Conservation (phyloP, 805 yeast species). For the Barnettozyma botsteinii region DNA sequence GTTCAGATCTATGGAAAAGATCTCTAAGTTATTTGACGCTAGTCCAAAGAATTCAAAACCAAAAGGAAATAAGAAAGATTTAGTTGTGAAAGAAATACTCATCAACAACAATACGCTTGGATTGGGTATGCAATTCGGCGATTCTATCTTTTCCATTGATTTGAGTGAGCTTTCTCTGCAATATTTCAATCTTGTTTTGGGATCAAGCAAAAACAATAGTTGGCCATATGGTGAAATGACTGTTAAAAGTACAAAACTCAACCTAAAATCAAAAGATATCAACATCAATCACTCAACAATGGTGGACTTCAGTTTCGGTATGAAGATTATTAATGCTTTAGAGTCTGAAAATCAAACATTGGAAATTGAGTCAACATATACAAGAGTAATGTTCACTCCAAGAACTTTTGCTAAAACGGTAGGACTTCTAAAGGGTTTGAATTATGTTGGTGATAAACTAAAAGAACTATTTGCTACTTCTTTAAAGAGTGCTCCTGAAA, state of each 20-base stretch:
- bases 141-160: constrained; percentile 6
- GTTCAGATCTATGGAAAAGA: neutral
- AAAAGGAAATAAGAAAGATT: neutral
- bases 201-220: neutral
- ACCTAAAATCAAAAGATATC: constrained; percentile 26
- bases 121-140: constrained; percentile 2
- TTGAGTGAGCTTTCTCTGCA: constrained; percentile 8
- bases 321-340: constrained; percentile 38
- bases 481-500: neutral
- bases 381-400: constrained; percentile 54
- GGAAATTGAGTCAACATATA: constrained; percentile 53
- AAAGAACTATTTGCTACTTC: neutral
- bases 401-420: constrained; percentile 34
- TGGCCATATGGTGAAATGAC: constrained; percentile 20
- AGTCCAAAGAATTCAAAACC: neutral
- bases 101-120: neutral
- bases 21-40: neutral
- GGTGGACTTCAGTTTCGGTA: constrained; percentile 40
- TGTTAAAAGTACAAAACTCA: constrained; percentile 25
- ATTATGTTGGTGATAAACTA: neutral
- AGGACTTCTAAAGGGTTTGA: constrained; percentile 12
- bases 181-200: constrained; percentile 11
- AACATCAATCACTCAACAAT: constrained; percentile 36
- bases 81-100: neutral
- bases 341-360: constrained; percentile 35